phyloP scores from a whole-genome alignment of 139 green algal species.

The Chlamydomonas incerta region DNA sequence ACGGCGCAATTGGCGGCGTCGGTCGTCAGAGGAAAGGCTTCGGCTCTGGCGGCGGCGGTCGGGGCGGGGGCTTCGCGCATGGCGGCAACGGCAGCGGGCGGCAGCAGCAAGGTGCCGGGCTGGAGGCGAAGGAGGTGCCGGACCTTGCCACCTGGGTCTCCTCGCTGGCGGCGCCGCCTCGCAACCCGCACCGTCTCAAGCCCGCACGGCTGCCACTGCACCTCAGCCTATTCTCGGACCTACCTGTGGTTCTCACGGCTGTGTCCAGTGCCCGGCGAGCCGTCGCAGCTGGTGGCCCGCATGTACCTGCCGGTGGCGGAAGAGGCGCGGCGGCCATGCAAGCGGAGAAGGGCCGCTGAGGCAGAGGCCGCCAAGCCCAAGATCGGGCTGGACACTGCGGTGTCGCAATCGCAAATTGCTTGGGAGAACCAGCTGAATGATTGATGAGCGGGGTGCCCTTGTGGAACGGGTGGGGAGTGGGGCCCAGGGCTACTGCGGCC shows the following conservation, averaged over 20 bases:
- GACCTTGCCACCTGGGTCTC: slow-evolving; percentile 40
- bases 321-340: background rate
- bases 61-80: background rate
- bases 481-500: too few relatives aligned
- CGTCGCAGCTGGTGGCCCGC: background rate
- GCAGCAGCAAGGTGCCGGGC: background rate
- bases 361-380: too few relatives aligned
- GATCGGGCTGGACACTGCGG: background rate
- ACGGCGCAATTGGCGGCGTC: background rate
- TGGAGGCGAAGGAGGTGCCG: background rate
- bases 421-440: slow-evolving; percentile 19
- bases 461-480: too few relatives aligned
- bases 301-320: slow-evolving; percentile 14
- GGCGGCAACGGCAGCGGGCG: background rate
- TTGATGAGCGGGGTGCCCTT: too few relatives aligned
- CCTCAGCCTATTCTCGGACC: slow-evolving; percentile 23
- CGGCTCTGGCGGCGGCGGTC: background rate
- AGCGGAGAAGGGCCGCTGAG: background rate
- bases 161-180: slow-evolving; percentile 28
- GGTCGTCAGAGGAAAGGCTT: background rate
- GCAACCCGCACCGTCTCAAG: slow-evolving; percentile 48
- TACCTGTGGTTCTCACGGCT: slow-evolving; percentile 25
- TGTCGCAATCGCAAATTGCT: slow-evolving; percentile 11
- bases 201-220: slow-evolving; percentile 50
- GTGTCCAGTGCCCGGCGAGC: slow-evolving; percentile 1